phyloP scores from a whole-genome alignment of 768 basidiomycete genomes.

The Tylopilus sp. region DNA sequence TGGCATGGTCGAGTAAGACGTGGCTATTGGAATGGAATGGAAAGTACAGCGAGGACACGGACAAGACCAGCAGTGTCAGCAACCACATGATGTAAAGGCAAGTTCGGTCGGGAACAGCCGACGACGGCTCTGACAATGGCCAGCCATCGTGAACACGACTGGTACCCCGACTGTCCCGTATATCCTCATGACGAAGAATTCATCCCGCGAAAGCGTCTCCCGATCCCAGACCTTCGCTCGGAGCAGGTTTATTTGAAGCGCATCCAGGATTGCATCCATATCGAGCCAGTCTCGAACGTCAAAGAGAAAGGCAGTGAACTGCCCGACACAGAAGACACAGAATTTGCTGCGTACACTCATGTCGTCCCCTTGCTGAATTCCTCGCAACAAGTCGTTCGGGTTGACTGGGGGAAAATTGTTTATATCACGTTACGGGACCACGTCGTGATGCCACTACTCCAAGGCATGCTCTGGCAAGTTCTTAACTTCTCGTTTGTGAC shows the following conservation, averaged over 20 bases:
- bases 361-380: conserved; percentile 28
- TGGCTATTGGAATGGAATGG: conserved; percentile 24
- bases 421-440: conserved; percentile 71
- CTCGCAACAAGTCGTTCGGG: conserved; percentile 36
- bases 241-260: conserved; percentile 68
- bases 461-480: conserved; percentile 64
- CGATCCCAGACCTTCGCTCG: conserved; percentile 75
- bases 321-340: conserved; percentile 17
- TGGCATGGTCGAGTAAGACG: conserved; percentile 11
- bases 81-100: conserved; percentile 8
- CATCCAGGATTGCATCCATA: conserved; percentile 48
- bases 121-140: conserved; percentile 21
- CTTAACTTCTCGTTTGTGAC: neutral
- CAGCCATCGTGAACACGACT: conserved; percentile 17
- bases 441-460: conserved; percentile 61
- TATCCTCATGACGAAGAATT: conserved; percentile 10
- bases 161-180: conserved; percentile 20
- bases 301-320: conserved; percentile 33
- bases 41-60: conserved; percentile 25
- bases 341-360: conserved; percentile 20
- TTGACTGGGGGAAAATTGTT: conserved; percentile 55
- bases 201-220: conserved; percentile 38
- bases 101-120: conserved; percentile 20
- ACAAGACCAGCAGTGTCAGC: conserved; percentile 10
- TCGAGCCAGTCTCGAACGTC: conserved; percentile 29